Conservation (phyloP, 495 filamentous ascomycete genomes). For the Tuber umbilicatum region DNA sequence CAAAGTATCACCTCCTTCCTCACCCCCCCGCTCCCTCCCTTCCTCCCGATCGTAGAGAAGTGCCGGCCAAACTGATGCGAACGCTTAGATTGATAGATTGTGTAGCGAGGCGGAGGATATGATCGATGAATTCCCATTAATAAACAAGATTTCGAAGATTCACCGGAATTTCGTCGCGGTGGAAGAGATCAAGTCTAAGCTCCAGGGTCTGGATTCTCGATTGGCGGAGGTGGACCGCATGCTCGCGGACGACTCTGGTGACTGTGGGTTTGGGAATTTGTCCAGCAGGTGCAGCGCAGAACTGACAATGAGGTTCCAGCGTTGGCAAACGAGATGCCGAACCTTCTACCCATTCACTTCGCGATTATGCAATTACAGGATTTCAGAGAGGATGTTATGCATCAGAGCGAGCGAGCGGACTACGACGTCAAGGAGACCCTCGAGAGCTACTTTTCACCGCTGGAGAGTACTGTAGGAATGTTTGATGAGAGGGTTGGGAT, state of each 20-base stretch:
- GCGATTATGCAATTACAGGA: conserved; percentile 84
- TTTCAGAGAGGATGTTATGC: conserved; percentile 90
- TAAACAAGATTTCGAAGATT: conserved; percentile 78
- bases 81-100: conserved; percentile 71
- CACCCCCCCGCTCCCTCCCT: background rate
- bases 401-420: conserved; percentile 77
- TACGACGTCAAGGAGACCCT: conserved; percentile 67
- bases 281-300: background rate
- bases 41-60: background rate
- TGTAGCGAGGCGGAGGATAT: conserved; percentile 93
- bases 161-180: conserved; percentile 91
- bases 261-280: conserved; percentile 45
- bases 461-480: conserved; percentile 81
- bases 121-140: conserved; percentile 93
- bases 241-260: conserved; percentile 72
- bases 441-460: conserved; percentile 76
- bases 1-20: conserved; percentile 46
- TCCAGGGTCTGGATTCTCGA: conserved; percentile 75
- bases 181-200: conserved; percentile 79
- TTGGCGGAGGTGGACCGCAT: conserved; percentile 66
- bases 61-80: conserved; percentile 14
- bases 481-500: conserved; percentile 92
- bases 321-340: conserved; percentile 73
- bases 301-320: conserved; percentile 24
- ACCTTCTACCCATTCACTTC: conserved; percentile 81